Evolutionary conservation across 1,139 yeast species (phyloP).

Genomic region (Candida tetrigidarum): DNA sequence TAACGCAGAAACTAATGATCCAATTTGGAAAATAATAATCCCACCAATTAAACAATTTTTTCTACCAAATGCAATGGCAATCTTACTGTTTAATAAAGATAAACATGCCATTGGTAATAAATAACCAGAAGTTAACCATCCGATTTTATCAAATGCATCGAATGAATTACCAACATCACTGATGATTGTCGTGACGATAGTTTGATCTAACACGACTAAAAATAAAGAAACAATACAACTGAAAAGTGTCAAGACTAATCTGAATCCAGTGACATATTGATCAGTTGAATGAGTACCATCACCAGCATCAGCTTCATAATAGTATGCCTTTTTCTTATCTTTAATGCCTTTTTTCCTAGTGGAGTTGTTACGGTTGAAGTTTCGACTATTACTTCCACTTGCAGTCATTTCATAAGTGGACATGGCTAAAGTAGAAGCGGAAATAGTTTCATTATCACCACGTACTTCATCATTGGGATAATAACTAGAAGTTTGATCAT

Average conservation of each 20-base stretch:
- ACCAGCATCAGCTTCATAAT: conserved; percentile 53
- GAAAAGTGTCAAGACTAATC: conserved; percentile 42
- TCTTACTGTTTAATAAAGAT: conserved; percentile 61
- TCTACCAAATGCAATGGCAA: conserved; percentile 64
- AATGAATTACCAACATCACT: conserved; percentile 58
- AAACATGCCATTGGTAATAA: conserved; percentile 61
- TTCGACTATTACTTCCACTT: background rate
- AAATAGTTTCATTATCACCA: conserved; percentile 7
- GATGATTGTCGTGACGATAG: conserved; percentile 62
- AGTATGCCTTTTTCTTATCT: conserved; percentile 12
- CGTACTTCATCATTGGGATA: background rate
- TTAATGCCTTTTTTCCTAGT: no score
- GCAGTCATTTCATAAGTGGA: conserved; percentile 5
- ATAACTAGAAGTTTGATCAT: background rate
- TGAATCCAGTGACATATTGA: conserved; percentile 49
- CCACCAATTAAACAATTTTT: conserved; percentile 53
- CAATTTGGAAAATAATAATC: conserved; percentile 59
- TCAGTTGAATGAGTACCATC: conserved; percentile 55
- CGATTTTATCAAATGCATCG: conserved; percentile 50
- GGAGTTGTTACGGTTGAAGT: no score
- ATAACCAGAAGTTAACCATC: conserved; percentile 54
- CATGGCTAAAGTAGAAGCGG: conserved; percentile 8
- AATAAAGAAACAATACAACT: conserved; percentile 54
- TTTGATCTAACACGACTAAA: conserved; percentile 68
- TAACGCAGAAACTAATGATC: conserved; percentile 64